These are phyloP conservation scores for Pseudozyma sp. DNA, from an alignment of 1,284 basidiomycete species.

Conservation along the genomic window DNA sequence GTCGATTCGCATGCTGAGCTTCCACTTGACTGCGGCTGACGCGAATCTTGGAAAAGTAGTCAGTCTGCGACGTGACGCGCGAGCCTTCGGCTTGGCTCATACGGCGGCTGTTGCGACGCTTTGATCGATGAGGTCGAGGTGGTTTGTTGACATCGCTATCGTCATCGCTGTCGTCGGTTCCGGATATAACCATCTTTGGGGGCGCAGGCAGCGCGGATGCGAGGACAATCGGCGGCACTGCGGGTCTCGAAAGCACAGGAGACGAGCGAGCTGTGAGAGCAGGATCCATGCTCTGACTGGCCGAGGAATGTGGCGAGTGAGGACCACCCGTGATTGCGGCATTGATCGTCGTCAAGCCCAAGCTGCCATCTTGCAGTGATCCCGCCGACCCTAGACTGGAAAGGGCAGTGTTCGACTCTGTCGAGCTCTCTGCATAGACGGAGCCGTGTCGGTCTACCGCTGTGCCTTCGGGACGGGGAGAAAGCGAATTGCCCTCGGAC, in stretches of 20 bases:
- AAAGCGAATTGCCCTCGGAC: constrained; percentile 28
- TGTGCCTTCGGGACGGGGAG: constrained; percentile 13
- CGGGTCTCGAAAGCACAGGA: constrained; percentile 19
- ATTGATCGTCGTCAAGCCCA: constrained; percentile 47
- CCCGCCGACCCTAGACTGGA: constrained; percentile 46
- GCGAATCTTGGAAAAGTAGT: constrained; percentile 49
- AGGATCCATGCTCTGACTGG: constrained; percentile 23
- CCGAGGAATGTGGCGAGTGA: constrained; percentile 33
- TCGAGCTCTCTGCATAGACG: constrained; percentile 45
- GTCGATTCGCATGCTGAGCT: constrained; percentile 43
- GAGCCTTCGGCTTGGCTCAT: constrained; percentile 13
- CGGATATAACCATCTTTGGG: constrained; percentile 39
- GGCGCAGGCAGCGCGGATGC: constrained; percentile 15
- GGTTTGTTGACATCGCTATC: constrained; percentile 23
- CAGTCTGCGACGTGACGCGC: constrained; percentile 20
- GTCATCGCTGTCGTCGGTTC: constrained; percentile 37
- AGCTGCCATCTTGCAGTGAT: constrained; percentile 39
- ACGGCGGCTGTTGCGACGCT: constrained; percentile 23
- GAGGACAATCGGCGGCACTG: constrained; percentile 15
- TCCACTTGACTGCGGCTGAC: constrained; percentile 36
- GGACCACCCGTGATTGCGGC: constrained; percentile 41
- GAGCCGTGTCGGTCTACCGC: constrained; percentile 17
- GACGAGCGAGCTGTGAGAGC: constrained; percentile 38
- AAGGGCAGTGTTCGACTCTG: constrained; percentile 44
- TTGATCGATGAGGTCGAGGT: constrained; percentile 7